Base-by-base conservation (phyloP, 305 asterid species). In the Fraxinus ornus region DNA sequence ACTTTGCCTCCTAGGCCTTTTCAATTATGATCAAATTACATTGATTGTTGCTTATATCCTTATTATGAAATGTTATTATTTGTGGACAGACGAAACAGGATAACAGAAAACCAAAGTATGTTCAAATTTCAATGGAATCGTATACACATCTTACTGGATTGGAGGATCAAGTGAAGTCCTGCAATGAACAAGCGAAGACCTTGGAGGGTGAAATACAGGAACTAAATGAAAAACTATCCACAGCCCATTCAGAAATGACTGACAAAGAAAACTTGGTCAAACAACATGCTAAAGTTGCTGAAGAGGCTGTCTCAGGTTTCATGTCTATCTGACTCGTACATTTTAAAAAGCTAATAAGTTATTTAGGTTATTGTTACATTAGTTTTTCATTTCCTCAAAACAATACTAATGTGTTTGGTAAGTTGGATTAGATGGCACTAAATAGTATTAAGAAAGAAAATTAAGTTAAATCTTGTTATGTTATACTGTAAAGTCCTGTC, bases 231-330 rank as follows among this genome's bases (percentile, higher is more conserved):
- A 92, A 91, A 86, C 82, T 96, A 86, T 87, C 97, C 1, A 92
- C 89, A 82, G 95, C 96, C 26, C 84, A 91, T 79, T 66, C 89
- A 2, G 98, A 94, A 86, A 89, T 96, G 89, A 92, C 90, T 6
- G 84, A 88, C 68, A 94, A 96, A 87, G 99, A 94, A 76, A 91
- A 81, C 88, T 82, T 94, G 86, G 99, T 94, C 83, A 96, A 96
- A 85, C 99, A 96, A 62, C 99, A 96, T 75, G 91, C 95, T 47
- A 96, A 96, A 88, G 98, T 96, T 84, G 98, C 99, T 82, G 98
- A 96, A 90, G 98, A 96, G 84, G 99, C 98, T 66, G 97, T 96
- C 84, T 93, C 98, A 93, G 99, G 99, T 96, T 83, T 78, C 83
- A n/a, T 80, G 13, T 75, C 72, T 68, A 4, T 30, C 75, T 68